phyloP scores from a whole-genome alignment of 306 rosid genomes.

The Arachis stenosperma region DNA sequence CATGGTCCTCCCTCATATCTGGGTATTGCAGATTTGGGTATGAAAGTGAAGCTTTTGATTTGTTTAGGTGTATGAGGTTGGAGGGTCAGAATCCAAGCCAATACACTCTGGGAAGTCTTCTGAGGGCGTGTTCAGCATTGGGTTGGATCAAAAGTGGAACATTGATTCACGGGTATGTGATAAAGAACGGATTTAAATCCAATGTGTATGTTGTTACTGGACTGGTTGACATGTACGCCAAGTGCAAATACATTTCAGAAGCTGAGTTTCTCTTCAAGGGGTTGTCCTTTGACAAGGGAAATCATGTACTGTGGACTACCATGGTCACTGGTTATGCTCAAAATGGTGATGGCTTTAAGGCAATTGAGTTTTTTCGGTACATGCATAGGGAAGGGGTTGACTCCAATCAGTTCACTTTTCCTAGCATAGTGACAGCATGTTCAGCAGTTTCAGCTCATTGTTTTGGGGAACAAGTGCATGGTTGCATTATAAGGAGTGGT shows the following conservation, averaged over 20 bases:
- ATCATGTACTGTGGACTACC: conserved; percentile 78
- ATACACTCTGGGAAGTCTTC: conserved; percentile 71
- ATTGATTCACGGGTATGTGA: conserved; percentile 70
- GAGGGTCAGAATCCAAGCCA: conserved; percentile 72
- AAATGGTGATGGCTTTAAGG: conserved; percentile 66
- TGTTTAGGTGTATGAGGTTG: conserved; percentile 65
- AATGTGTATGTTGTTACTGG: conserved; percentile 69
- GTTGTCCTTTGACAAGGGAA: conserved; percentile 51
- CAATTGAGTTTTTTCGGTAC: conserved; percentile 64
- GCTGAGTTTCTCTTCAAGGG: conserved; percentile 67
- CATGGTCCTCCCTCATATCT: conserved; percentile 85
- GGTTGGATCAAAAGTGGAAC: conserved; percentile 67
- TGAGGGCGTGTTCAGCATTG: conserved; percentile 68
- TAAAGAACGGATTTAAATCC: conserved; percentile 57
- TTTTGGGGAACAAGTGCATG: conserved; percentile 82
- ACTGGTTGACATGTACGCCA: conserved; percentile 90
- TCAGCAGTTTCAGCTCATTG: conserved; percentile 54
- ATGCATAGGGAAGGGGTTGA: conserved; percentile 62
- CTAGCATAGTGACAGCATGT: conserved; percentile 81
- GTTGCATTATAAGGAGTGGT: conserved; percentile 68
- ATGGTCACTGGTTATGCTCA: conserved; percentile 95
- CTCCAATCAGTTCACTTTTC: conserved; percentile 81
- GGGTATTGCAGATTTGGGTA: conserved; percentile 67
- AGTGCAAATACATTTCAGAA: conserved; percentile 66
- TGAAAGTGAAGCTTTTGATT: conserved; percentile 64